Conservation (phyloP, 306 rosid genomes). For the Mucuna pruriens region DNA sequence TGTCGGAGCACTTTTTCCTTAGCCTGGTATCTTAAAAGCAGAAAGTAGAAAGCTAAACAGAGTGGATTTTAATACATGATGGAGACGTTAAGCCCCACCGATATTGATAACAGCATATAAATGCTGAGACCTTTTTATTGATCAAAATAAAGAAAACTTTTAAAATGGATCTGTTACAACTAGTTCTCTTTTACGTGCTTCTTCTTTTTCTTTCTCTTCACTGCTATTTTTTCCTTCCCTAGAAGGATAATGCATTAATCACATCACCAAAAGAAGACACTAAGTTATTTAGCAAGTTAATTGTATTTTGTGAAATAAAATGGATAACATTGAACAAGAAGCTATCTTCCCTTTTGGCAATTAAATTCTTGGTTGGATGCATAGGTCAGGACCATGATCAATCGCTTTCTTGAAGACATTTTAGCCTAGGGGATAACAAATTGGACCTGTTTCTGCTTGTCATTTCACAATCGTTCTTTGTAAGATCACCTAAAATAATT, state of each 20-base stretch:
- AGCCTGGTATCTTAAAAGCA: slow-evolving; percentile 34
- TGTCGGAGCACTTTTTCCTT: slow-evolving; percentile 37
- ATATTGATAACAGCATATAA: slow-evolving; percentile 37
- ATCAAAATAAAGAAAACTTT: slow-evolving; percentile 13
- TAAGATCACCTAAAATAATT: background rate
- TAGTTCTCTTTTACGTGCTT: slow-evolving; percentile 19
- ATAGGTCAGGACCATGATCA: slow-evolving; percentile 12
- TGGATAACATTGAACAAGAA: background rate
- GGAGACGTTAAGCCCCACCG: slow-evolving; percentile 44
- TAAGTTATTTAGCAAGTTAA: background rate
- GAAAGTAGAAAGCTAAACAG: slow-evolving; percentile 32
- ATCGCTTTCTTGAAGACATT: slow-evolving; percentile 22
- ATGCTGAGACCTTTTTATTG: background rate
- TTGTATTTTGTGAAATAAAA: background rate
- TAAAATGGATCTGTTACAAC: slow-evolving; percentile 9
- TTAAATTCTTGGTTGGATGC: slow-evolving; percentile 7
- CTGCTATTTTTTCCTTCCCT: background rate
- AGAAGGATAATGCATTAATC: background rate
- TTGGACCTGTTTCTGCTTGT: slow-evolving; percentile 38
- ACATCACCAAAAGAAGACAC: background rate
- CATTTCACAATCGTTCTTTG: slow-evolving; percentile 27
- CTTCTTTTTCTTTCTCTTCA: background rate
- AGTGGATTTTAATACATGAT: slow-evolving; percentile 41
- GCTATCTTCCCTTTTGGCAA: background rate
- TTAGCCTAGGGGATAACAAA: slow-evolving; percentile 23